A percentile compares a stretch with the other conserved stretches of the same genome.
Conservation (phyloP, 2,329 filamentous ascomycete species). For the Aspergillus ruber region DNA sequence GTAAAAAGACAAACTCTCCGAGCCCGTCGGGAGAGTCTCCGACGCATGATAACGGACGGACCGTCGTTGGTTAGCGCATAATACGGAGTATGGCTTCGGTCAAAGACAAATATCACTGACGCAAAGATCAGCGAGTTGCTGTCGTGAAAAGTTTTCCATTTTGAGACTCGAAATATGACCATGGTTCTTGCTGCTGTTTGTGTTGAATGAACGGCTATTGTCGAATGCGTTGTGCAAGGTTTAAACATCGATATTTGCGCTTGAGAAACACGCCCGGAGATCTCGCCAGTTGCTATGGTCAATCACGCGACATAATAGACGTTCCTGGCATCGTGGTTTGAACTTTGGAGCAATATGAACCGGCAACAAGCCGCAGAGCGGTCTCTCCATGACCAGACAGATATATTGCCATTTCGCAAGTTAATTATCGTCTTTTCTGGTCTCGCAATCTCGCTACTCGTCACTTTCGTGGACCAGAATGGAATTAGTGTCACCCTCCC, state of each 20-base stretch:
- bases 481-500: slow-evolving; percentile 50
- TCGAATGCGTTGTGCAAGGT: not conserved
- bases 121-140: not conserved
- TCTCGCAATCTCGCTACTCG: slow-evolving; percentile 48
- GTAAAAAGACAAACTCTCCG: not conserved
- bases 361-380: slow-evolving; percentile 36
- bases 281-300: not conserved
- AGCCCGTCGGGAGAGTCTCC: not conserved
- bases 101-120: not conserved
- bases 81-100: not conserved
- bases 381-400: slow-evolving; percentile 50
- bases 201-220: not conserved
- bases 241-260: not conserved
- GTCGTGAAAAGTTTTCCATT: not conserved
- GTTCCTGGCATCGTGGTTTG: not conserved
- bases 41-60: not conserved
- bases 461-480: slow-evolving; percentile 54
- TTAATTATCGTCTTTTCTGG: slow-evolving; percentile 44
- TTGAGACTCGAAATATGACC: not conserved
- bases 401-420: slow-evolving; percentile 49
- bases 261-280: not conserved
- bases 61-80: not conserved
- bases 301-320: not conserved
- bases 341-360: slow-evolving; percentile 16
- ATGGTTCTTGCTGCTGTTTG: not conserved